phyloP scores from a whole-genome alignment of 2,329 filamentous ascomycete species.

The Claviceps arundinis region DNA sequence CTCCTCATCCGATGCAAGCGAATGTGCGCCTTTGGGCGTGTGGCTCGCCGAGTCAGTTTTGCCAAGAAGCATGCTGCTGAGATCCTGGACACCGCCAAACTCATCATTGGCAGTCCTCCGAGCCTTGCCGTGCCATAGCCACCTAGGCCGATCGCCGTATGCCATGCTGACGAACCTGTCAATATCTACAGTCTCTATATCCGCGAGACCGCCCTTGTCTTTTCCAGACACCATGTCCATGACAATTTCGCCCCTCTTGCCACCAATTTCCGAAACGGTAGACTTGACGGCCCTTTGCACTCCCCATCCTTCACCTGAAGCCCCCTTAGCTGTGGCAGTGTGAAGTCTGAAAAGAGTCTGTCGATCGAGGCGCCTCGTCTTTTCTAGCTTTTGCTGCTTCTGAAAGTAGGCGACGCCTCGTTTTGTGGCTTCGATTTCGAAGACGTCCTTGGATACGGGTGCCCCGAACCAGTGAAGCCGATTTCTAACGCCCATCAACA shows the following conservation, averaged over 20 bases:
- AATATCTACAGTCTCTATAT: constrained; percentile 84
- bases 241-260: constrained; percentile 86
- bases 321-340: constrained; percentile 75
- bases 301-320: constrained; percentile 78
- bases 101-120: constrained; percentile 44
- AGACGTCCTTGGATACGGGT: constrained; percentile 79
- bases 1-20: constrained; percentile 40
- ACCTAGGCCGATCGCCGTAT: constrained; percentile 74
- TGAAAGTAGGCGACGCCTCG: constrained; percentile 80
- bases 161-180: constrained; percentile 69
- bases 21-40: constrained; percentile 36
- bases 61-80: constrained; percentile 36
- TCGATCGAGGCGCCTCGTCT: constrained; percentile 67
- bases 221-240: constrained; percentile 84
- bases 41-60: constrained; percentile 33
- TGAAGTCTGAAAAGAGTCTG: constrained; percentile 73
- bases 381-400: constrained; percentile 69
- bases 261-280: constrained; percentile 83
- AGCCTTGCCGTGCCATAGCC: constrained; percentile 88
- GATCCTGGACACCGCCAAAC: constrained; percentile 30
- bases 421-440: constrained; percentile 73
- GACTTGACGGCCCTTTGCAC: constrained; percentile 92
- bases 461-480: constrained; percentile 74
- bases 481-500: constrained; percentile 82
- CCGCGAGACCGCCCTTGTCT: constrained; percentile 80